Conservation (phyloP, 306 rosid species). For the Dalbergia oliveri region DNA sequence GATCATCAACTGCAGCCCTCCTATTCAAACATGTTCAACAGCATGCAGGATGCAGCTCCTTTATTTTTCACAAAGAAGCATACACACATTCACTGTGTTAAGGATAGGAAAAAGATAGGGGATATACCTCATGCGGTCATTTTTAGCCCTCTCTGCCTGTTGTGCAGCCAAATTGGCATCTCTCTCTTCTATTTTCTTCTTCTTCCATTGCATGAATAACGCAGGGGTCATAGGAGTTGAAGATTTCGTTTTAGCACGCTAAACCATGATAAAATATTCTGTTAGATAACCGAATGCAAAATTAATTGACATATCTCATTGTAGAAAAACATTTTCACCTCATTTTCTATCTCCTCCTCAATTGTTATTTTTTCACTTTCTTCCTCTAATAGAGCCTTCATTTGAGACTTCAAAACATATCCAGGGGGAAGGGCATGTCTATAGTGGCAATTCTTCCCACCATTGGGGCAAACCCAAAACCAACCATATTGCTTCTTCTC, state of each 20-base stretch:
- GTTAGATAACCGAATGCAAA: conserved; percentile 40
- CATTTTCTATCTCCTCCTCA: conserved; percentile 94
- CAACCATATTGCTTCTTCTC: conserved; percentile 99
- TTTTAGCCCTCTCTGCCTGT: conserved; percentile 96
- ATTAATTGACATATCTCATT: conserved; percentile 15
- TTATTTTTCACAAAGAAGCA: background rate
- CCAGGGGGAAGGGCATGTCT: conserved; percentile 99
- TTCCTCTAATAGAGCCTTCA: conserved; percentile 92
- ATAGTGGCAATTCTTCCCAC: conserved; percentile 90
- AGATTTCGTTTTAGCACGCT: conserved; percentile 81
- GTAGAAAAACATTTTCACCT: conserved; percentile 55
- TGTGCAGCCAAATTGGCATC: conserved; percentile 89
- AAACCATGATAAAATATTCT: conserved; percentile 32
- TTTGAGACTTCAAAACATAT: conserved; percentile 92
- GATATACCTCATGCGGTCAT: conserved; percentile 90
- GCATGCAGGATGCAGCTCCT: conserved; percentile 32
- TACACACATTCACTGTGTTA: background rate
- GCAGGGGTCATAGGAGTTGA: conserved; percentile 89
- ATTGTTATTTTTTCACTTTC: conserved; percentile 76
- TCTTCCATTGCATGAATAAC: conserved; percentile 88
- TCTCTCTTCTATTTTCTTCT: conserved; percentile 85
- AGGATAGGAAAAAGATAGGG: background rate
- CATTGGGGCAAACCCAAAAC: conserved; percentile 96
- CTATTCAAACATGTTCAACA: conserved; percentile 13
- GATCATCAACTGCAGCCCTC: conserved; percentile 1